Evolutionary conservation across 1,284 basidiomycete genomes (phyloP).

Genomic region (Malassezia arunalokei): DNA sequence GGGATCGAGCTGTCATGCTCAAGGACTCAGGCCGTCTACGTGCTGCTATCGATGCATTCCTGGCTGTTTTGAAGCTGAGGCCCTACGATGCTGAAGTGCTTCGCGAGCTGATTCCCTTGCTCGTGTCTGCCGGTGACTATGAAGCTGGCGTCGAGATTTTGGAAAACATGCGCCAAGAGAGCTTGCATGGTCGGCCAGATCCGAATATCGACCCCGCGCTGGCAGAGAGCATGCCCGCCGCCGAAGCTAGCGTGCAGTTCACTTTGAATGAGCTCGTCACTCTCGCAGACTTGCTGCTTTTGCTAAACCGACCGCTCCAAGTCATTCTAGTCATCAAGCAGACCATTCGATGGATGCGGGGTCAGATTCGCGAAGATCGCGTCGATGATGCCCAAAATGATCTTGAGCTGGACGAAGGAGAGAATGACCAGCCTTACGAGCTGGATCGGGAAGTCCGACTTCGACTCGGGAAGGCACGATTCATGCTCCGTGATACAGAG

Average conservation of each 20-base stretch:
- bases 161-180: slow-evolving; percentile 54
- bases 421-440: slow-evolving; percentile 20
- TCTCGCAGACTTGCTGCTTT: slow-evolving; percentile 70
- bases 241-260: slow-evolving; percentile 17
- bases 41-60: slow-evolving; percentile 65
- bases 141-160: slow-evolving; percentile 57
- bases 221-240: not conserved
- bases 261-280: slow-evolving; percentile 53
- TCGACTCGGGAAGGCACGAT: slow-evolving; percentile 69
- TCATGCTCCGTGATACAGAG: slow-evolving; percentile 65
- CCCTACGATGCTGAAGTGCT: slow-evolving; percentile 72
- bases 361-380: slow-evolving; percentile 58
- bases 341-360: slow-evolving; percentile 80
- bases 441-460: slow-evolving; percentile 72
- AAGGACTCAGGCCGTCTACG: slow-evolving; percentile 62
- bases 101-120: slow-evolving; percentile 64
- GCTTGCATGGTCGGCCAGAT: slow-evolving; percentile 25
- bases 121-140: slow-evolving; percentile 61
- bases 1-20: slow-evolving; percentile 76
- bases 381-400: slow-evolving; percentile 69
- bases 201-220: slow-evolving; percentile 15
- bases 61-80: slow-evolving; percentile 62
- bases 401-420: slow-evolving; percentile 62
- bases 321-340: slow-evolving; percentile 61
- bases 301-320: slow-evolving; percentile 57